A percentile compares a stretch with the other conserved stretches of the same genome.
These are phyloP conservation scores for Saccharomyces pastorianus DNA, from an alignment of 1,139 yeast species.

Conservation along the genomic window DNA sequence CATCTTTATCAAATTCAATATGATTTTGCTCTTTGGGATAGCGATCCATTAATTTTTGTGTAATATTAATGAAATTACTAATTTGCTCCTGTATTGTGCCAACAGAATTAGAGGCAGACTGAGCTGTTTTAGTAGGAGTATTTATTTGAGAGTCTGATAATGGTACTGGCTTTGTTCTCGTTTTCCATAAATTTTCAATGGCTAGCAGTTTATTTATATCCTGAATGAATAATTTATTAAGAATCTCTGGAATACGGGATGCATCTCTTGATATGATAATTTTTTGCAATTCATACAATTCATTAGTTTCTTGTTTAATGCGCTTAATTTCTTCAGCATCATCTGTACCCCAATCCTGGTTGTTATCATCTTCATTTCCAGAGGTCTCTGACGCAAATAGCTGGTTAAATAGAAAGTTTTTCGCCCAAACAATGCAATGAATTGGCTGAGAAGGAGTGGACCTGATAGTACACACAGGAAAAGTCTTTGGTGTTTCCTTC, in stretches of 20 bases:
- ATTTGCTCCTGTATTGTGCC: conserved; percentile 65
- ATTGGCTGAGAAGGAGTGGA: conserved; percentile 95
- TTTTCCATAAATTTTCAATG: conserved; percentile 74
- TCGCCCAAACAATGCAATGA: conserved; percentile 97
- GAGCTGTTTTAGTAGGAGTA: not conserved
- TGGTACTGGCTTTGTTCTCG: conserved; percentile 61
- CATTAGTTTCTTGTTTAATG: conserved; percentile 66
- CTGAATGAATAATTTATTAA: conserved; percentile 48
- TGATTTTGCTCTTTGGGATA: conserved; percentile 35
- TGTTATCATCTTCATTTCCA: conserved; percentile 38
- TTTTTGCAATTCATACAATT: conserved; percentile 54
- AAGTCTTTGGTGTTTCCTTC: conserved; percentile 81
- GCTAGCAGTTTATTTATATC: conserved; percentile 69
- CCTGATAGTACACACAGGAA: conserved; percentile 93
- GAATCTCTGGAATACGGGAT: conserved; percentile 32
- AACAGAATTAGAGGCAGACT: conserved; percentile 22
- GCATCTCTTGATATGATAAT: conserved; percentile 36
- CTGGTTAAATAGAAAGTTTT: conserved; percentile 76
- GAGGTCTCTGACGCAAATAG: conserved; percentile 40
- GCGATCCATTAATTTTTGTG: conserved; percentile 45
- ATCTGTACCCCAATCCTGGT: conserved; percentile 45
- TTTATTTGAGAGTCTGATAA: conserved; percentile 30
- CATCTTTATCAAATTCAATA: conserved; percentile 86
- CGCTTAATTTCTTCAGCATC: conserved; percentile 62
- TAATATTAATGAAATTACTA: conserved; percentile 47